These are phyloP conservation scores for Taphrina pruni DNA, from an alignment of 1,139 yeast species.

Conservation along the genomic window DNA sequence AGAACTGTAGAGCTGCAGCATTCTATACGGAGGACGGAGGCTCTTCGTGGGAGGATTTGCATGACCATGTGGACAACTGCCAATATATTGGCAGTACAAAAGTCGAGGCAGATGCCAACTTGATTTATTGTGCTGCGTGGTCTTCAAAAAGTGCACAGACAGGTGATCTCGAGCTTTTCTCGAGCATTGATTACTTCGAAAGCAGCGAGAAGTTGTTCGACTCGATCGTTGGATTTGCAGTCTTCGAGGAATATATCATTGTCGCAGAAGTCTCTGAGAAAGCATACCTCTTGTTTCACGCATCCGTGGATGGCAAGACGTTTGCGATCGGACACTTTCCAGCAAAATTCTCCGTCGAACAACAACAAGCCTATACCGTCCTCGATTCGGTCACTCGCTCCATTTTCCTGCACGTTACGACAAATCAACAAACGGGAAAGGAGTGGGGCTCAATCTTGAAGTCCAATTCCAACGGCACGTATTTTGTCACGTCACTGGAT, in stretches of 20 bases:
- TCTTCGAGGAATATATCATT: conserved; percentile 69
- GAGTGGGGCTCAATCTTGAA: conserved; percentile 86
- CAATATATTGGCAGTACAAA: conserved; percentile 66
- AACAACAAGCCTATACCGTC: conserved; percentile 82
- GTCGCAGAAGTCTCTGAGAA: conserved; percentile 61
- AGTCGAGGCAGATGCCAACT: conserved; percentile 55
- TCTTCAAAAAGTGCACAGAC: conserved; percentile 40
- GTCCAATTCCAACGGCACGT: conserved; percentile 93
- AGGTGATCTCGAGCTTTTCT: conserved; percentile 53
- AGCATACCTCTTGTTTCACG: conserved; percentile 62
- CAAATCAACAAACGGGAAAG: conserved; percentile 57
- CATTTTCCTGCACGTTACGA: conserved; percentile 82
- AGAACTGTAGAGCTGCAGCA: conserved; percentile 63
- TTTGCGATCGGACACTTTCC: conserved; percentile 88
- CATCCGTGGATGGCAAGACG: conserved; percentile 77
- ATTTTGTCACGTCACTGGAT: conserved; percentile 75
- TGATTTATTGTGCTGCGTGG: conserved; percentile 67
- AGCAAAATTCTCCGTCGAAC: conserved; percentile 63
- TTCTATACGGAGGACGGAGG: conserved; percentile 71
- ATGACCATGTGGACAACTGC: conserved; percentile 61
- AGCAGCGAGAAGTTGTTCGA: conserved; percentile 56
- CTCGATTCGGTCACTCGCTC: conserved; percentile 77
- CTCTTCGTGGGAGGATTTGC: conserved; percentile 61
- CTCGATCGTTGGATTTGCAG: conserved; percentile 67
- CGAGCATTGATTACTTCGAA: conserved; percentile 63